A percentile compares a stretch with the other conserved stretches of the same genome.
phyloP scores from a whole-genome alignment of 371 early-diverging fungal species.

The Mortierella sp. region DNA sequence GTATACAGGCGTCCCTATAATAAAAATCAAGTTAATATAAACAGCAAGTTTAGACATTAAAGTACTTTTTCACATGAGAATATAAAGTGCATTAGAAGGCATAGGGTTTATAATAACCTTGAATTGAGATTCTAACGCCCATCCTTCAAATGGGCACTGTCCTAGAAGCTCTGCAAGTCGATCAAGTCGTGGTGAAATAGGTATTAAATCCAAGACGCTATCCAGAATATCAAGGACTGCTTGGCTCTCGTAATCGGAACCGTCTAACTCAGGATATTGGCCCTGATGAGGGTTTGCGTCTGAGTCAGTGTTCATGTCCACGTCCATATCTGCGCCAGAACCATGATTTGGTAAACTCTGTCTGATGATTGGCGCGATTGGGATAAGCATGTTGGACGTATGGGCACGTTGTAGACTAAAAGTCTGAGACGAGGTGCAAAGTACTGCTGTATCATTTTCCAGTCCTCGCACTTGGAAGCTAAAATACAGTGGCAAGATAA shows the following conservation, averaged over 20 bases:
- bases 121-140: constrained; percentile 28
- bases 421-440: constrained; percentile 44
- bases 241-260: constrained; percentile 21
- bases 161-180: constrained; percentile 36
- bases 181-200: constrained; percentile 44
- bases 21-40: neutral
- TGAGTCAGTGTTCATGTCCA: neutral
- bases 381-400: constrained; percentile 52
- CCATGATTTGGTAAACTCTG: neutral
- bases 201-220: constrained; percentile 36
- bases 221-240: constrained; percentile 45
- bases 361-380: constrained; percentile 34
- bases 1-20: constrained; percentile 38
- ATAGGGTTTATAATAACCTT: constrained; percentile 19
- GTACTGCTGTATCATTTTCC: constrained; percentile 51
- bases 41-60: neutral
- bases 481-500: neutral
- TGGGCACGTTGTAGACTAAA: constrained; percentile 51
- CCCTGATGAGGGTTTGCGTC: neutral
- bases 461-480: constrained; percentile 52
- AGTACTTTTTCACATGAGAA: neutral
- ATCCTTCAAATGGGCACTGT: constrained; percentile 34
- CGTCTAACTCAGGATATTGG: neutral
- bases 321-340: constrained; percentile 13
- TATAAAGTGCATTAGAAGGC: neutral